These are phyloP conservation scores for Suillus cothurnatus DNA, from an alignment of 768 basidiomycete species.

Conservation along the genomic window DNA sequence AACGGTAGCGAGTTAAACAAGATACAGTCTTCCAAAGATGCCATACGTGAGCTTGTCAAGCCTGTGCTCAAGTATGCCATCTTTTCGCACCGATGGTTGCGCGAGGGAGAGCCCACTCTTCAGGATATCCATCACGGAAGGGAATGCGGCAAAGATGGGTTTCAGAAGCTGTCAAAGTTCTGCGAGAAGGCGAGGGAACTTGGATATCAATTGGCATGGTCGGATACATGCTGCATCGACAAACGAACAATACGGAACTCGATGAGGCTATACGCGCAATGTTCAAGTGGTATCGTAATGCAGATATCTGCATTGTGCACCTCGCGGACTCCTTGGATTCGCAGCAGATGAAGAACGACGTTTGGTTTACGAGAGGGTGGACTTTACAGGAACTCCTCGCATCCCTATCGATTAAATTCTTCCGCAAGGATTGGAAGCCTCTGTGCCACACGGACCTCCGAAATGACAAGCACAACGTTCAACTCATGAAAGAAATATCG, in stretches of 20 bases:
- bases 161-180: conserved; percentile 4
- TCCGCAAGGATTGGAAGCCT: not conserved
- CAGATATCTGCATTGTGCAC: conserved; percentile 16
- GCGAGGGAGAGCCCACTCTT: conserved; percentile 23
- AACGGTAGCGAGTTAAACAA: not conserved
- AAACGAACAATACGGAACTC: conserved; percentile 16
- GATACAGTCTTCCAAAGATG: not conserved
- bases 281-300: conserved; percentile 19
- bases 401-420: conserved; percentile 6
- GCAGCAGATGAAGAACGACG: conserved; percentile 4
- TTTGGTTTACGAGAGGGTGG: conserved; percentile 19
- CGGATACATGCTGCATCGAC: conserved; percentile 16
- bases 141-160: not conserved
- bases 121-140: conserved; percentile 17
- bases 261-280: conserved; percentile 19
- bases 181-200: conserved; percentile 6
- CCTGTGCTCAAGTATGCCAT: conserved; percentile 18
- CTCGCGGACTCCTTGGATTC: not conserved
- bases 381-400: conserved; percentile 8
- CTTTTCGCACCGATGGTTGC: conserved; percentile 31
- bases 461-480: conserved; percentile 5
- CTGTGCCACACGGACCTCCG: not conserved
- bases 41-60: conserved; percentile 1
- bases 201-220: conserved; percentile 9
- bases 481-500: not conserved